Conservation (phyloP, 352 stramenopile genomes). For the Globisporangium solare region DNA sequence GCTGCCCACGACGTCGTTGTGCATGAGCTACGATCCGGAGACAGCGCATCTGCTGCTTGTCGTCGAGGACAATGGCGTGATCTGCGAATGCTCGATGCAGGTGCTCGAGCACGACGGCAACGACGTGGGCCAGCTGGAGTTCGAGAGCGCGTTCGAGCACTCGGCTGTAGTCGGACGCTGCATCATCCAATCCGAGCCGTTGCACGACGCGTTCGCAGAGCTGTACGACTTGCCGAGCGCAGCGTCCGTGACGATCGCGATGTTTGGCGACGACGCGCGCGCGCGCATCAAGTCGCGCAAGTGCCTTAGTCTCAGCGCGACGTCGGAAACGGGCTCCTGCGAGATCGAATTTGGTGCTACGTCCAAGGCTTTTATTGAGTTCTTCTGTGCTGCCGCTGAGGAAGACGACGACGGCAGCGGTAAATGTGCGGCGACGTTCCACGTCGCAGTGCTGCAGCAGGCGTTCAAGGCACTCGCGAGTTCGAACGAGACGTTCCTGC, state of each 20-base stretch:
- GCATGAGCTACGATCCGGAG: constrained; percentile 62
- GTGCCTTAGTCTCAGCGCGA: constrained; percentile 63
- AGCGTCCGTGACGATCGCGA: constrained; percentile 71
- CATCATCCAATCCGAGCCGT: constrained; percentile 79
- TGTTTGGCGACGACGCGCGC: constrained; percentile 27
- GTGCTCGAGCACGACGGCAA: constrained; percentile 73
- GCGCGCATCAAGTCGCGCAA: constrained; percentile 6
- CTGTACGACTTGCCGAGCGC: constrained; percentile 81
- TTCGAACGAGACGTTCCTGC: constrained; percentile 79
- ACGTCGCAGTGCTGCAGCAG: constrained; percentile 77
- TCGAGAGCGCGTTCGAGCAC: constrained; percentile 75
- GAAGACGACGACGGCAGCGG: constrained; percentile 16
- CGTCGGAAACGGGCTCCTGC: constrained; percentile 67
- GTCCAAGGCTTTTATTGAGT: constrained; percentile 82
- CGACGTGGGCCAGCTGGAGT: constrained; percentile 66
- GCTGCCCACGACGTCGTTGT: constrained; percentile 67
- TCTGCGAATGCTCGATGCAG: constrained; percentile 83
- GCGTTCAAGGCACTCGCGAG: constrained; percentile 72
- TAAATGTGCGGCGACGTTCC: constrained; percentile 55
- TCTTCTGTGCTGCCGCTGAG: constrained; percentile 37
- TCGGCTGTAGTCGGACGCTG: constrained; percentile 68
- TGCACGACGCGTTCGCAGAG: constrained; percentile 78
- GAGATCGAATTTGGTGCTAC: constrained; percentile 73
- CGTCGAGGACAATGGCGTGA: constrained; percentile 78
- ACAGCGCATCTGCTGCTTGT: constrained; percentile 60